These are phyloP conservation scores for Huntiella omanensis DNA, from an alignment of 2,329 filamentous ascomycete species.

Conservation along the genomic window DNA sequence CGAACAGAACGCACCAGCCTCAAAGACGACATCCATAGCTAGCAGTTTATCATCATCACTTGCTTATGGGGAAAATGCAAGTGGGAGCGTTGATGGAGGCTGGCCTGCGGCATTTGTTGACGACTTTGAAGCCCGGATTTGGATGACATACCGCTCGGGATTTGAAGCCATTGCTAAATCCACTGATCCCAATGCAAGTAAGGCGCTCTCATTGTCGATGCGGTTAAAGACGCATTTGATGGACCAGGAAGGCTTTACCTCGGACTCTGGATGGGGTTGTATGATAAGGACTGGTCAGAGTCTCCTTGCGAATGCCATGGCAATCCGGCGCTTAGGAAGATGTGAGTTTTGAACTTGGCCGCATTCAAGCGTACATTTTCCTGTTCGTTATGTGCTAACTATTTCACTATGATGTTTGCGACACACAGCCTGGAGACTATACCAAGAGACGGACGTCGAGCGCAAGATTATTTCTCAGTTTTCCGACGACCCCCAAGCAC, in stretches of 20 bases:
- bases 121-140: conserved; percentile 82
- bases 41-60: conserved; percentile 34
- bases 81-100: conserved; percentile 25
- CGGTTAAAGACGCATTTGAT: conserved; percentile 63
- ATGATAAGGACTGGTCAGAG: conserved; percentile 97
- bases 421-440: conserved; percentile 52
- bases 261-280: conserved; percentile 92
- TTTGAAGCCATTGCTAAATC: conserved; percentile 71
- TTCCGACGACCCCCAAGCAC: conserved; percentile 67
- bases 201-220: conserved; percentile 64
- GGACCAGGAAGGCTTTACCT: conserved; percentile 68
- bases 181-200: conserved; percentile 48
- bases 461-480: conserved; percentile 60
- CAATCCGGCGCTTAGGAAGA: conserved; percentile 56
- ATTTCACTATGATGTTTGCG: neutral
- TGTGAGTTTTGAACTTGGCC: conserved; percentile 28
- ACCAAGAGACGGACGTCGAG: conserved; percentile 39
- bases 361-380: neutral
- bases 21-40: conserved; percentile 27
- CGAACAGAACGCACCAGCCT: conserved; percentile 22
- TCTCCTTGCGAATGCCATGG: conserved; percentile 69
- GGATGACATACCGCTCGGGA: conserved; percentile 88
- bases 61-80: conserved; percentile 22
- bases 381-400: neutral
- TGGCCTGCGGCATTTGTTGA: conserved; percentile 79